A percentile compares a stretch with the other conserved stretches of the same genome.
These are phyloP conservation scores for Claviceps pusilla DNA, from an alignment of 2,329 filamentous ascomycete genomes.

Conservation along the genomic window DNA sequence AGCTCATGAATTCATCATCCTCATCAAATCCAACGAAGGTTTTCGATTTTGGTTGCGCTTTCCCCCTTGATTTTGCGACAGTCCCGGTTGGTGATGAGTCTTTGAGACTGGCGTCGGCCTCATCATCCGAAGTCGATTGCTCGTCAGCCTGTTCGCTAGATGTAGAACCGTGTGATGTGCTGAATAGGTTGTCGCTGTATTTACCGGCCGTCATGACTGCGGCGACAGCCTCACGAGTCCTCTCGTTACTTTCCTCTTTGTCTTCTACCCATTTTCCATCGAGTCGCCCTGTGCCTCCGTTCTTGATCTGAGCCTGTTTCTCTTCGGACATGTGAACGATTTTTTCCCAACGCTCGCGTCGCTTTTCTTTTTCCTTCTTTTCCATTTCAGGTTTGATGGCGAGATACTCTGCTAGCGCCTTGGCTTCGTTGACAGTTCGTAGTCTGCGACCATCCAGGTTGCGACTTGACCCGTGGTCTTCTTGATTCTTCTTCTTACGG, in stretches of 20 bases:
- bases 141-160: conserved; percentile 20
- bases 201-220: conserved; percentile 52
- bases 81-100: conserved; percentile 35
- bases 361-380: conserved; percentile 75
- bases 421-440: conserved; percentile 87
- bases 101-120: conserved; percentile 27
- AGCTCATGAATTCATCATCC: conserved; percentile 60
- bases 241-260: conserved; percentile 78
- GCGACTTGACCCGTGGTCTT: conserved; percentile 78
- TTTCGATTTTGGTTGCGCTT: conserved; percentile 24
- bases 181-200: conserved; percentile 44
- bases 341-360: conserved; percentile 71
- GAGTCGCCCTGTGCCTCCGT: conserved; percentile 54
- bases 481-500: conserved; percentile 72
- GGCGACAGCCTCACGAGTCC: conserved; percentile 61
- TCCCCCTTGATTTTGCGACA: conserved; percentile 19
- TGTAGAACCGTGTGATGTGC: conserved; percentile 34
- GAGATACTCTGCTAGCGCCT: conserved; percentile 85
- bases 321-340: conserved; percentile 74
- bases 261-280: conserved; percentile 92
- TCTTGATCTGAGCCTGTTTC: conserved; percentile 67
- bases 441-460: conserved; percentile 84
- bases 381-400: conserved; percentile 97
- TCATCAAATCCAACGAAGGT: conserved; percentile 67
- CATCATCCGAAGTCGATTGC: conserved; percentile 20